Base-by-base conservation (phyloP, 2,329 filamentous ascomycete genomes). In the Neonectria hederae region DNA sequence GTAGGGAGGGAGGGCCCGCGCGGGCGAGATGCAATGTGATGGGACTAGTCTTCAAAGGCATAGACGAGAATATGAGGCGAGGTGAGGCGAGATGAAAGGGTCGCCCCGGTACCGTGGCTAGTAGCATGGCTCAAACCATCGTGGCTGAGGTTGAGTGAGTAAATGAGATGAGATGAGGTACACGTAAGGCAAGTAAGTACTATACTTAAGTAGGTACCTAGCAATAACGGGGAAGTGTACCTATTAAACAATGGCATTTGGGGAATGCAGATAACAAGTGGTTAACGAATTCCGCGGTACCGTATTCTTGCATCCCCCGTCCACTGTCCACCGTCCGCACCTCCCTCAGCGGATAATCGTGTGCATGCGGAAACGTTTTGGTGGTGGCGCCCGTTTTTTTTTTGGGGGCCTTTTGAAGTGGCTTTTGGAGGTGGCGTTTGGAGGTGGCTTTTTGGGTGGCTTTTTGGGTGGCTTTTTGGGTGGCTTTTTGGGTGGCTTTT, bases 61-160 rank as follows among this genome's bases (percentile, higher is more conserved):
- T 32, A 19, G 19, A 32, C 48, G 9, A 32, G 17, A 59, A 38
- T 4, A 63, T 11, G 59, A 62, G 42, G n/a, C 58, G 54, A 63
- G 54, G 54, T 22, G 53, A 55, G 53, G 52, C 59, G 59, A 62
- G 59, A 62, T 63, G 54, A 63, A 51, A 63, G 42, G 61, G 56
- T 43, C 51, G 57, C 42, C 51, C 40, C 40, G 35, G 48, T 40
- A 42, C 49, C 46, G 54, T 57, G 59, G 48, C 60, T 54, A 45
- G 53, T 9, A 22, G 21, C 48, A 51, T 38, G 48, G 48, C 42
- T 58, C 30, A 30, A 46, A 21, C 46, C 30, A 13, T 9, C 42
- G 35, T 51, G 28, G 38, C 26, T 51, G 38, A 21, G n/a, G 38
- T 11, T 21, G 17, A 42, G 35, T 19, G 13, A 19, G 38, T 35